Base-by-base conservation (phyloP, 2,329 filamentous ascomycete species). In the Parastagonospora avenae region DNA sequence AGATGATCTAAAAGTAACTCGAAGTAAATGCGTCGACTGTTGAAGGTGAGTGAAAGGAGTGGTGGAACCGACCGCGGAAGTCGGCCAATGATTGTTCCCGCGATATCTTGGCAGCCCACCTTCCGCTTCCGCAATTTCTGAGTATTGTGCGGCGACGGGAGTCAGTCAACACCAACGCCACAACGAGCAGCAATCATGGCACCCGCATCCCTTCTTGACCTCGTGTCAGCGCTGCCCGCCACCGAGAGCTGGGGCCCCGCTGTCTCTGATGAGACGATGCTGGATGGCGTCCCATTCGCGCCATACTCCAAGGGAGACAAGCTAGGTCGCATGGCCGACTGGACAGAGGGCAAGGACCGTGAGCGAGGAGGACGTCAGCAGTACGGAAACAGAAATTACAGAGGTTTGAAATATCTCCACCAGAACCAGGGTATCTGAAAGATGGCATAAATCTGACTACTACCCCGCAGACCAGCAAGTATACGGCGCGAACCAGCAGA, bases 271-370 rank as follows among this genome's bases (percentile, higher is more conserved):
- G 91, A 96, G 75, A 96, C 91, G 59, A 96, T 90, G 56, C 85
- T 97, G 68, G 88, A 96, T 74, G 94, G 94, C 73, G 91, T 97
- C 42, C 94, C 94, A 33, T 99, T 97, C 76, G 94, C 94, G 66
- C 94, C 94, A 55, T 99, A 94, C 82, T 97, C 92, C 63, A 99
- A 99, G 79, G 92, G 91, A 74, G 94, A 99, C 82, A 97, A 97
- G 84, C 83, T 99, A 54, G 94, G 94, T 71, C 92, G 94, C 75
- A 97, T 99, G 92, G 94, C 94, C 55, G 94, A 99, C 82, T 99
- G 94, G 94, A 96, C 92, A 41, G 94, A 97, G 73, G 87, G 90
- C 75, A 97, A 97, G 79, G 84, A 86, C 63, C 72, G 80, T 48
- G 91, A 94, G 54, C 82, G 92, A 69, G 89, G 89, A 63, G 90